These are phyloP conservation scores for Aspergillus funiculosus DNA, from an alignment of 495 filamentous ascomycete species.

Conservation along the genomic window DNA sequence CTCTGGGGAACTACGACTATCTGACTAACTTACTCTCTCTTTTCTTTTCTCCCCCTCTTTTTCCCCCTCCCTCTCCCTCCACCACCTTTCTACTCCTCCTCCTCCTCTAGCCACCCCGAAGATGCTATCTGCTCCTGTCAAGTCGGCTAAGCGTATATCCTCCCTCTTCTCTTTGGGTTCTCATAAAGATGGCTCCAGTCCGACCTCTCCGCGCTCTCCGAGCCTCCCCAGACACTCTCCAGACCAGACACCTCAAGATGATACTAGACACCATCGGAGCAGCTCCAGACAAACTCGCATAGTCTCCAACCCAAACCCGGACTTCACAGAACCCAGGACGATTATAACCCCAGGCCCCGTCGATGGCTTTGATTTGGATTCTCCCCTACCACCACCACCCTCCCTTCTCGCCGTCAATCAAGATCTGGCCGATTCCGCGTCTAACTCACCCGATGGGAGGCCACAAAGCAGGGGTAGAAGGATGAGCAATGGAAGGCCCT, in stretches of 20 bases:
- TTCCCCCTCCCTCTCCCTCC: not conserved
- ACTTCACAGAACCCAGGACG: slow-evolving; percentile 26
- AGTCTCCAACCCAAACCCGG: slow-evolving; percentile 32
- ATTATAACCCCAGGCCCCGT: slow-evolving; percentile 23
- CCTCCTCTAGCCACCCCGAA: slow-evolving; percentile 20
- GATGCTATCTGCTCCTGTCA: slow-evolving; percentile 46
- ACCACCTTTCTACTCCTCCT: too few species aligned
- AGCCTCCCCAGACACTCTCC: slow-evolving; percentile 20
- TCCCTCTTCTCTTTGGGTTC: slow-evolving; percentile 43
- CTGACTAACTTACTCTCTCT: slow-evolving; percentile 11
- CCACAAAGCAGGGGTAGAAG: slow-evolving; percentile 40
- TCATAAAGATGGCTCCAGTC: slow-evolving; percentile 30
- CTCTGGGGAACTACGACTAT: too few species aligned
- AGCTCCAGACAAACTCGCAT: slow-evolving; percentile 35
- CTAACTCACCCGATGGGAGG: slow-evolving; percentile 29
- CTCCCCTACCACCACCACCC: slow-evolving; percentile 37
- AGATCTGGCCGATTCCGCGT: slow-evolving; percentile 34
- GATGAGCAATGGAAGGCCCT: slow-evolving; percentile 29
- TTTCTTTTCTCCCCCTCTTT: slow-evolving; percentile 3
- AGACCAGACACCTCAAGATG: slow-evolving; percentile 23
- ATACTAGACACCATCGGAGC: slow-evolving; percentile 29
- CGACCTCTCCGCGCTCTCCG: slow-evolving; percentile 26
- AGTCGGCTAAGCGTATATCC: slow-evolving; percentile 46
- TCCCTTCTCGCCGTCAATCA: slow-evolving; percentile 40
- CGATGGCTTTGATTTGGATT: slow-evolving; percentile 31